Conservation (phyloP, 2,329 filamentous ascomycete species). For the Hymenoscyphus infarciens region DNA sequence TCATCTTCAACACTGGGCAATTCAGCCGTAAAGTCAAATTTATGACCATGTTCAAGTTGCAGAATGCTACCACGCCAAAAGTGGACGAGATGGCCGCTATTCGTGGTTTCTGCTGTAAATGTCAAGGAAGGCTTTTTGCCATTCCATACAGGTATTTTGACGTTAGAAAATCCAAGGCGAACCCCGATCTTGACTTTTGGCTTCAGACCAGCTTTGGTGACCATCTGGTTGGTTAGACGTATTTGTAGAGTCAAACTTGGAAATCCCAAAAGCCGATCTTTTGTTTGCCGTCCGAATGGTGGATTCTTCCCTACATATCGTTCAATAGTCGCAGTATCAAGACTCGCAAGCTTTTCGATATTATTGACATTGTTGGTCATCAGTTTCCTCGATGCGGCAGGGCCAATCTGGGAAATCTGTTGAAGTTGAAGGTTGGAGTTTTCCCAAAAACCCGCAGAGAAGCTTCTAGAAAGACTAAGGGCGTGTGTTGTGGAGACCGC, state of each 20-base stretch:
- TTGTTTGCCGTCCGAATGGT: slow-evolving; percentile 71
- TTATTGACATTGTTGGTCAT: slow-evolving; percentile 65
- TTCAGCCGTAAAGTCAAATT: slow-evolving; percentile 56
- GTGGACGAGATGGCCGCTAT: slow-evolving; percentile 63
- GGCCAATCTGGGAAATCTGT: slow-evolving; percentile 76
- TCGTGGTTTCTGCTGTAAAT: slow-evolving; percentile 68
- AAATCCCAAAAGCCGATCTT: slow-evolving; percentile 64
- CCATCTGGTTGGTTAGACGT: slow-evolving; percentile 33
- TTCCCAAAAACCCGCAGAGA: slow-evolving; percentile 74
- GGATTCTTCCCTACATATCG: slow-evolving; percentile 73
- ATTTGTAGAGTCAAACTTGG: slow-evolving; percentile 52
- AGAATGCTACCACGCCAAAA: slow-evolving; percentile 63
- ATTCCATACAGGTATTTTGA: slow-evolving; percentile 59
- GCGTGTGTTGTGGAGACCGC: slow-evolving; percentile 64
- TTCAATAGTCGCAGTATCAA: slow-evolving; percentile 72
- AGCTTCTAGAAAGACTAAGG: slow-evolving; percentile 72
- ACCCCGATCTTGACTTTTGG: slow-evolving; percentile 61
- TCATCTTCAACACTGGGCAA: slow-evolving; percentile 52
- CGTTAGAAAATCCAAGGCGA: slow-evolving; percentile 69
- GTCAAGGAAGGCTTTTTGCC: slow-evolving; percentile 65
- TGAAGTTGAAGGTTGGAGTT: slow-evolving; percentile 74
- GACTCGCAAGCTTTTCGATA: slow-evolving; percentile 64
- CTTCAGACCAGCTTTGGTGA: slow-evolving; percentile 37
- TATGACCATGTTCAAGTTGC: slow-evolving; percentile 56
- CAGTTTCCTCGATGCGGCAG: slow-evolving; percentile 71